Base-by-base conservation (phyloP, 352 stramenopile genomes). In the Globisporangium iwayamae region DNA sequence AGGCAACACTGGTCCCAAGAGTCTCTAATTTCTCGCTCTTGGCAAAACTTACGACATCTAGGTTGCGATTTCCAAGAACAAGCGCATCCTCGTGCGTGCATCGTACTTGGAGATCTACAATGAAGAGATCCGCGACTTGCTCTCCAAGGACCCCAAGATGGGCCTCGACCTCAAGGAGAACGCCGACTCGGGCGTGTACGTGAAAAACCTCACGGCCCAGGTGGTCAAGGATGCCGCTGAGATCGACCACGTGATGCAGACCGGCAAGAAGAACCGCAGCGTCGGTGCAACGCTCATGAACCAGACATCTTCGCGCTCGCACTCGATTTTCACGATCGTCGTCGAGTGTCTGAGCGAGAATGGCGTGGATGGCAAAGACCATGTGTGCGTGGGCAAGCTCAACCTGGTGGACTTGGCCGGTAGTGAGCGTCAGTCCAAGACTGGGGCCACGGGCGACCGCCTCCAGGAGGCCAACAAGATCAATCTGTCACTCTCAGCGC, bases 81-180 rank as follows among this genome's bases (percentile, higher is more conserved):
- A 98, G 56, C 96, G 98, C 67, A 99, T 98, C 68, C 80, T 99
- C 32, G 96, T 99, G 25, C 85, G 95, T 2, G 36, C 36, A 13
- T 41, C 36, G 6, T 99, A 98, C 67, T 79, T 98, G 32, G 96
- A 99, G 75, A 98, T 99, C 68, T 99, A 99, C 79, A 98, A 98
- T 67, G 96, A 99, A 79, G 93, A 99, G 70, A 98, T 99, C 66
- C 78, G 93, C 22, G 96, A 99, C 68, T 73, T 99, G 38, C 72
- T 99, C 38, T 41, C 45, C 20, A 93, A 90, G 60, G 85, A 97
- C 60, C 81, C 81, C 0, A 81, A 75, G 28, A 69, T 73, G 30
- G 83, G 83, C n/a, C 73, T 96, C 10, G 89, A 97, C 60, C 75
- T 98, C 22, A 97, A 97, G 59, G 91, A 98, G 70, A 97, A 91